Base-by-base conservation (phyloP, 148 eudicot species). In the Dysphania ambrosioides region DNA sequence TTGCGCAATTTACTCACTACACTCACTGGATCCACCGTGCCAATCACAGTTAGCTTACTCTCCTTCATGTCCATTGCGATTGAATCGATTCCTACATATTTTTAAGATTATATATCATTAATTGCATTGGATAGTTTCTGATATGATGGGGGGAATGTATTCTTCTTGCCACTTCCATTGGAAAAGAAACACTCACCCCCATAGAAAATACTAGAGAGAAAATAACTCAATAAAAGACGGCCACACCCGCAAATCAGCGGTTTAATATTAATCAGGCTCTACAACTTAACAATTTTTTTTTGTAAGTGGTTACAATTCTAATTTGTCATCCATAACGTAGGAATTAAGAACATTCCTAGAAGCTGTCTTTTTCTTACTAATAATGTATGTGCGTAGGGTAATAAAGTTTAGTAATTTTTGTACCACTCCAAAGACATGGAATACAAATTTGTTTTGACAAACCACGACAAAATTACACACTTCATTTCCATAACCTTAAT, bases 1-100 rank as follows among this genome's bases (percentile, higher is more conserved):
- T 88, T 88, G 13, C 91, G 82, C 70, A 88, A 66, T 79, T 81
- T 88, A 62, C 82, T 86, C 61, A 78, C 91, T 26, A 83, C 68
- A 10, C 80, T 71, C 34, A 88, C 82, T 0, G 91, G 86, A 77
- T 88, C 91, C 58, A 84, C 91, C 2, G 79, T 58, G 40, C 91
- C 91, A 42, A 82, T 73, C 76, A 88, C 83, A 0, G 89, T 86
- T 71, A 88, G 3, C 55, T 77, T 86, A 76, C 58, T 68, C 32
- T 75, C 87, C 80, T 86, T 84, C 89, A 84, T 88, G 76, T 86
- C 86, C 82, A 86, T 81, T 29, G 89, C 74, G n/a, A 86, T 84
- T 2, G 84, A 85, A 78, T 84, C 91, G 38, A 88, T 86, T 47
- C 91, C 91, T 88, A 71, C 79, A 77, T 11, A 35, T 21, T 13